Base-by-base conservation (phyloP, 2,329 filamentous ascomycete genomes). In the Cytospora paraplurivora region DNA sequence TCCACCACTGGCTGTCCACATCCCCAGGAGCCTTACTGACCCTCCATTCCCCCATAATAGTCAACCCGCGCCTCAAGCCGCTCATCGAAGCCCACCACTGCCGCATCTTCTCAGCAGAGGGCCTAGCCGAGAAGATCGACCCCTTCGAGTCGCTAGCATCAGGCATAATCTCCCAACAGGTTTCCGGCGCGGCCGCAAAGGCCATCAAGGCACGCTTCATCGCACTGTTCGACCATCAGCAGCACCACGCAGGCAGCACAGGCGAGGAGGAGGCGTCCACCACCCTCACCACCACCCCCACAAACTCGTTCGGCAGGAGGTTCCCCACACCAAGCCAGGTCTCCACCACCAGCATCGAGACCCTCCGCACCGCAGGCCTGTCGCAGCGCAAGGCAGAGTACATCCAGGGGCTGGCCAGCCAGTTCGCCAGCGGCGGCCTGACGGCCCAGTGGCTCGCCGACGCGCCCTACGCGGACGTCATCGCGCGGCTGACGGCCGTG, bases 361-460 rank as follows among this genome's bases (percentile, higher is more conserved):
- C 78, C 4, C 83, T 99, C 10, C 89, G 94, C 35, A 89, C 89
- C 8, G 95, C 94, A 0, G 95, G 95, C 0, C 84, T 99, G 56
- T 97, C 92, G 3, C 91, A 96, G 77, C 87, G 95, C 63, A 99
- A 99, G 78, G 95, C 95, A 54, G 95, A 98, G 78, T 99, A 99
- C 76, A 87, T 98, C 65, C 85, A 88, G 61, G 94, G 94, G 0
- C 81, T 99, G 6, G 92, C 93, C 0, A 83, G 89, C 71, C 93
- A 93, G 74, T 98, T 98, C 72, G 79, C 77, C 0, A 81, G 74
- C 2, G 92, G 92, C 15, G 91, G 94, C 70, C 79, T 98, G 59
- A 90, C 85, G 52, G 88, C 92, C 12, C 78, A 84, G 67, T 88
- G 95, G 82, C 83, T 98, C 21, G 85, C 91, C 59, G 85, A 86